A percentile compares a stretch with the other conserved stretches of the same genome.
phyloP scores from a whole-genome alignment of 176 grass and related monocot genomes.

The Pontederia paniculata region DNA sequence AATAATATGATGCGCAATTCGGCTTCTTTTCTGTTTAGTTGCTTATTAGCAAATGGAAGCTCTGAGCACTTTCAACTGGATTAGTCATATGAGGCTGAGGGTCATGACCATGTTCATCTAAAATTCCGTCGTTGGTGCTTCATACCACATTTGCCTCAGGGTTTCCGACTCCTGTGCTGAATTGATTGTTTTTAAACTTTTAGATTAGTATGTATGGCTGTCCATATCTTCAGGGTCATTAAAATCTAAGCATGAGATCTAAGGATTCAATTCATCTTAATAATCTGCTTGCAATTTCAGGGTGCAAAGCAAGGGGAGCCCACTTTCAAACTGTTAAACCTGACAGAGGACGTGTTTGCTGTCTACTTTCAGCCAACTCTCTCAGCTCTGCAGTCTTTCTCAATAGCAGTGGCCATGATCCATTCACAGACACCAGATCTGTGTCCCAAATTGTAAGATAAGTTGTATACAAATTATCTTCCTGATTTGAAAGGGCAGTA shows the following conservation, averaged over 20 bases:
- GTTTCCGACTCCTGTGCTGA: too few relatives aligned
- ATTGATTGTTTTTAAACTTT: too few relatives aligned
- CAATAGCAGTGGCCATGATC: constrained; percentile 23
- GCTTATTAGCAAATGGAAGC: too few relatives aligned
- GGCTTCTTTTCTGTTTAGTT: too few relatives aligned
- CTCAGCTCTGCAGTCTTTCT: constrained; percentile 36
- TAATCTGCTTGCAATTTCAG: constrained; percentile 11
- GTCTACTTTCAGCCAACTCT: constrained; percentile 12
- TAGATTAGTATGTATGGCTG: background rate
- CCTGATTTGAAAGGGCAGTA: too few relatives aligned
- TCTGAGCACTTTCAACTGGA: too few relatives aligned
- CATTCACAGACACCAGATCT: constrained; percentile 23
- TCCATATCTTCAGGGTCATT: constrained; percentile 6
- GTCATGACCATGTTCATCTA: too few relatives aligned
- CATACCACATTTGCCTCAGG: too few relatives aligned
- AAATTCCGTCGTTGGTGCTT: too few relatives aligned
- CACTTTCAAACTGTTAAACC: constrained; percentile 13
- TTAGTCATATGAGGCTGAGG: too few relatives aligned
- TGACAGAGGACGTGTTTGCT: constrained; percentile 11
- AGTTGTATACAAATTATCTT: too few relatives aligned
- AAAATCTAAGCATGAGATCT: background rate
- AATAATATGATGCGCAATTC: too few relatives aligned
- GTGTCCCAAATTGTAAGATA: constrained; percentile 16
- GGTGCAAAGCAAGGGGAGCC: constrained; percentile 13
- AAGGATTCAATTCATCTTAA: background rate